Percentiles rank a stretch among this genome's conserved stretches.
Conservation (phyloP, 202 grass and related monocot species). For the Hordeum pubiflorum region DNA sequence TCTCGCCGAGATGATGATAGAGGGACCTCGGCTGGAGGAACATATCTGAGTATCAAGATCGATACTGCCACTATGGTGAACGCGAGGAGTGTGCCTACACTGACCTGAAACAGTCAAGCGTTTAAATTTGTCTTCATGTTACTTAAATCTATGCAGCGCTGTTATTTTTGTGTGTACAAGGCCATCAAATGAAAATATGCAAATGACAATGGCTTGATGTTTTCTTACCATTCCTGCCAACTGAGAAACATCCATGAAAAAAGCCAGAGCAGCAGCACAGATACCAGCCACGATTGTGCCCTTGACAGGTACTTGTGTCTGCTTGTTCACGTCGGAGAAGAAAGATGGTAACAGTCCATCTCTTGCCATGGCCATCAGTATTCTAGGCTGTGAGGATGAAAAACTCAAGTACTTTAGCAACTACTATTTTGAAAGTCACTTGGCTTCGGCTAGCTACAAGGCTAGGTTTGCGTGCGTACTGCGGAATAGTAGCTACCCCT, state of each 20-base stretch:
- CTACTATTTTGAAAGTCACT: neutral
- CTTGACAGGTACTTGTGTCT: slow-evolving; percentile 94
- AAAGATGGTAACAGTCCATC: slow-evolving; percentile 86
- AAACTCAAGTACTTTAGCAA: neutral
- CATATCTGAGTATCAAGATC: slow-evolving; percentile 97
- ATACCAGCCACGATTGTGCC: slow-evolving; percentile 78
- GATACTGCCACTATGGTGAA: slow-evolving; percentile 89
- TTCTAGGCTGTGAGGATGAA: slow-evolving; percentile 68
- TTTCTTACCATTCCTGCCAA: slow-evolving; percentile 97
- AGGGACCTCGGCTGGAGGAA: slow-evolving; percentile 76
- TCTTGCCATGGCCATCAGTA: slow-evolving; percentile 98
- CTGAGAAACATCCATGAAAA: slow-evolving; percentile 96
- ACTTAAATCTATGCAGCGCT: neutral
- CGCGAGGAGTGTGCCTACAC: slow-evolving; percentile 90
- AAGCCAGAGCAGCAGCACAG: slow-evolving; percentile 60
- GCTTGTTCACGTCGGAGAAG: slow-evolving; percentile 76
- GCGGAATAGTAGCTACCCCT: neutral
- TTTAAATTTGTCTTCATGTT: neutral
- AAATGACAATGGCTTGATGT: neutral
- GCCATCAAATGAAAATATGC: slow-evolving; percentile 10
- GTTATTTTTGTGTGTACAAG: neutral
- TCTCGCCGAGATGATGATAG: slow-evolving; percentile 55
- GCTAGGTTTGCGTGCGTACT: neutral
- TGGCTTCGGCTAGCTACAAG: neutral
- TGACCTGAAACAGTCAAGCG: slow-evolving; percentile 56